Percentiles rank a stretch among this genome's conserved stretches.
phyloP scores from a whole-genome alignment of 2,329 filamentous ascomycete species.

The Apiospora marii region DNA sequence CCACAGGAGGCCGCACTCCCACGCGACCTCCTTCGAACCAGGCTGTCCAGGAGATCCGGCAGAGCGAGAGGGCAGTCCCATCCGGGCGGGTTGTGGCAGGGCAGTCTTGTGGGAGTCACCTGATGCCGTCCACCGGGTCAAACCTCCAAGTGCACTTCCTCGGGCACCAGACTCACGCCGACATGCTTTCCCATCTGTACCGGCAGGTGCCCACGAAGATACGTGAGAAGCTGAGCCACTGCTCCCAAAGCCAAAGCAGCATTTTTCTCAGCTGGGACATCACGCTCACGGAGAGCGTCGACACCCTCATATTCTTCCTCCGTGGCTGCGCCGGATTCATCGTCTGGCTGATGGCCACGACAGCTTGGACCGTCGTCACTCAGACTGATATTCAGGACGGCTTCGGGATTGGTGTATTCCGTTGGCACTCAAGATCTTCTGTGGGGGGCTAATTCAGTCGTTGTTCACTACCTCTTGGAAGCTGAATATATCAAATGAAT shows the following conservation, averaged over 20 bases:
- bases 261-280: slow-evolving; percentile 40
- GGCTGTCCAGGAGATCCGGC: neutral
- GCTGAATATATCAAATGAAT: neutral
- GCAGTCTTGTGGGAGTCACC: neutral
- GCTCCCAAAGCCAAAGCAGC: slow-evolving; percentile 30
- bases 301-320: slow-evolving; percentile 35
- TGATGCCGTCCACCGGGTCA: neutral
- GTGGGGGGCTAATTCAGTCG: slow-evolving; percentile 31
- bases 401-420: slow-evolving; percentile 38
- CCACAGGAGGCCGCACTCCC: neutral
- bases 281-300: slow-evolving; percentile 37
- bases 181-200: slow-evolving; percentile 33
- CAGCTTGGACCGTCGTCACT: slow-evolving; percentile 34
- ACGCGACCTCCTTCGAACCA: neutral
- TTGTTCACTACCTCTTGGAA: neutral
- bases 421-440: slow-evolving; percentile 36
- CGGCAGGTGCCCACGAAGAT: slow-evolving; percentile 39
- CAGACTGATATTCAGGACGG: slow-evolving; percentile 38
- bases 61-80: neutral
- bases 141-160: slow-evolving; percentile 34
- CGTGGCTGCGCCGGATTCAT: slow-evolving; percentile 33
- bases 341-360: slow-evolving; percentile 32
- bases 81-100: neutral
- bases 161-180: slow-evolving; percentile 39
- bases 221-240: slow-evolving; percentile 34